Evolutionary conservation across 2,329 filamentous ascomycete species (phyloP), one percentile per base, ranked within the genome.

Genomic region (Fusarium equiseti): DNA sequence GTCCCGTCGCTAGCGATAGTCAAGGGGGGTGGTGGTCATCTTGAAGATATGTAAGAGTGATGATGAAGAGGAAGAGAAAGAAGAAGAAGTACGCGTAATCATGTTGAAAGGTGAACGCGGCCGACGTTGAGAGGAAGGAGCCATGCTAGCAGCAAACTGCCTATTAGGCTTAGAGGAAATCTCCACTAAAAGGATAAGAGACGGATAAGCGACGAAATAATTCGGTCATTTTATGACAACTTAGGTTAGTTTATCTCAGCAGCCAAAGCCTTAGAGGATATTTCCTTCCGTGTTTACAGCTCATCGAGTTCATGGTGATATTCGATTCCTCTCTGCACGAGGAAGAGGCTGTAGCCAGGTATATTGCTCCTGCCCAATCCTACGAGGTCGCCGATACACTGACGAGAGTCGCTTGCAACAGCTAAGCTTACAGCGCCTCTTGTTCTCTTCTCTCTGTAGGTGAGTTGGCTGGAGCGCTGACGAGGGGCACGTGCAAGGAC

Each of bases 241-340:
- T 16, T 32, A 13, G 29, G 12, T 31, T 31, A 13, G 11, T 31
- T 13, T 1, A 13, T 31, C 7, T 2, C 13, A 13, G 29, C 12
- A 13, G 91, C 22, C 92, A 20, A 20, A 20, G 20, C 20, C 20
- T 20, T 20, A 20, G 20, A 20, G 20, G 20, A 20, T 20, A 20
- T 20, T 20, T 20, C 20, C 20, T 20, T 20, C 20, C 20, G 20
- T 20, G 20, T 20, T 20, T 20, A 20, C 20, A 20, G 20, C 20
- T 20, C 20, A 20, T 20, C 20, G 20, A 20, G 20, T 20, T 20
- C 20, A 20, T 20, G 20, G 20, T 20, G 20, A 20, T 20, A 93
- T 29, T 84, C 77, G 79, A 13, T 86, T 84, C 46, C 79, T 79
- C 3, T 77, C 77, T n/a, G 68, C 66, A 16, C 63, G 74, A 26